phyloP scores from a whole-genome alignment of 805 yeast genomes.

The Candida montana region DNA sequence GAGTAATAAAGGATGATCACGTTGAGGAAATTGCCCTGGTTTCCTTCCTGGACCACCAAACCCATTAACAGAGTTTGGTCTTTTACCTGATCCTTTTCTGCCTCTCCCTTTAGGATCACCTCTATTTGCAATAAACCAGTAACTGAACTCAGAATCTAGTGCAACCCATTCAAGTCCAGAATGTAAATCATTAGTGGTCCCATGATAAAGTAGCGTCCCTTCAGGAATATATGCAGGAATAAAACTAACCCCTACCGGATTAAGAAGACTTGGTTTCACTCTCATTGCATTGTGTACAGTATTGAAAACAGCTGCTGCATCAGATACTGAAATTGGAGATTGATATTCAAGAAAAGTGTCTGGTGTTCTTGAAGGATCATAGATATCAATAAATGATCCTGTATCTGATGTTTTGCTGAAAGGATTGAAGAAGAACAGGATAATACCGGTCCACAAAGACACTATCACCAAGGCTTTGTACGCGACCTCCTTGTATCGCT shows the following conservation, averaged over 20 bases:
- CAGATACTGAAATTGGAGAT: constrained; percentile 34
- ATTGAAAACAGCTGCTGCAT: constrained; percentile 53
- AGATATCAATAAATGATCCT: not conserved
- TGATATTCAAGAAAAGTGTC: not conserved
- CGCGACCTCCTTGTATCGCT: no score
- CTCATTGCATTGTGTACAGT: constrained; percentile 48
- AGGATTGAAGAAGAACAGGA: no score
- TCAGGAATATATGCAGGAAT: constrained; percentile 58
- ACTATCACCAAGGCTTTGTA: no score
- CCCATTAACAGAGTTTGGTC: not conserved
- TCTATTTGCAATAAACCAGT: constrained; percentile 35
- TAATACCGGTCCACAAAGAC: no score
- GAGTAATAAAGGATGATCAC: constrained; percentile 26
- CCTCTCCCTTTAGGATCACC: constrained; percentile 11
- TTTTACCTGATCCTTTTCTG: constrained; percentile 4
- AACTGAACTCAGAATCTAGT: constrained; percentile 57
- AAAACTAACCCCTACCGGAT: constrained; percentile 52
- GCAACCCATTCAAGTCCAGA: constrained; percentile 56
- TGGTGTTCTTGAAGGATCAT: not conserved
- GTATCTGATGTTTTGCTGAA: no score
- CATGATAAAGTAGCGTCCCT: constrained; percentile 54
- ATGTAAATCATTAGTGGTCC: constrained; percentile 43
- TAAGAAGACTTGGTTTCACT: constrained; percentile 44
- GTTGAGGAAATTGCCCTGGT: not conserved
- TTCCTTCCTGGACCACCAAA: not conserved